Base-by-base conservation (phyloP, 2,329 filamentous ascomycete species). In the Pseudopyricularia javanii region DNA sequence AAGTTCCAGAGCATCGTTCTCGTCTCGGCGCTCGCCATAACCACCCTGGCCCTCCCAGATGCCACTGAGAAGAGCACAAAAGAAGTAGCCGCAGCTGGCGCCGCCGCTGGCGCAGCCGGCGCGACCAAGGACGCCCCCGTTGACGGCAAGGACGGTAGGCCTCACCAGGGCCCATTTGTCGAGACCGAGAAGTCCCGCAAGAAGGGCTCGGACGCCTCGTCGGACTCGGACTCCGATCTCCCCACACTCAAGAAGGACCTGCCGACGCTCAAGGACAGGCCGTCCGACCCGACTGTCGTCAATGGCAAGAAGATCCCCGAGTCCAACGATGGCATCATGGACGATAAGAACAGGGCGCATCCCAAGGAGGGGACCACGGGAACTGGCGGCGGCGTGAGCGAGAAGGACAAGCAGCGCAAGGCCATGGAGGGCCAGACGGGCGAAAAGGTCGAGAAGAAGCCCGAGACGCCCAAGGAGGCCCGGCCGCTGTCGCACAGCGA, bases 101-200 rank as follows among this genome's bases (percentile, higher is more conserved):
- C 60, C 9, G 54, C 57, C 45, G 57, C 61, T 26, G 70, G 69
- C 56, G 56, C 55, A 52, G 63, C 64, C 9, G 72, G 74, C 32
- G 11, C 40, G 24, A 75, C 72, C 54, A 90, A 90, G 66, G 85
- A 93, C 71, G 88, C 87, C 53, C 91, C 91, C 0, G 85, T 96
- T 20, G 93, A 97, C 65, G 91, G 91, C 47, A 85, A 86, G 61
- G 93, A 97, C 70, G 93, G 93, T 49, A 93, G 91, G 70, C 93
- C 93, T 48, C 91, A 96, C 64, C 81, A 85, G 20, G 93, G 93
- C 2, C 93, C 93, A 6, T 84, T 81, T 63, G 82, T 91, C 54
- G 81, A 83, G 56, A 78, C 74, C 15, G 72, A 76, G 55, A 57
- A 60, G 56, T 51, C 59, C 49, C 60, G 61, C 59, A 67, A 63